phyloP scores from a whole-genome alignment of 225 moss, liverwort and hornwort genomes.

The Bryoerythrophyllum caledonicum region DNA sequence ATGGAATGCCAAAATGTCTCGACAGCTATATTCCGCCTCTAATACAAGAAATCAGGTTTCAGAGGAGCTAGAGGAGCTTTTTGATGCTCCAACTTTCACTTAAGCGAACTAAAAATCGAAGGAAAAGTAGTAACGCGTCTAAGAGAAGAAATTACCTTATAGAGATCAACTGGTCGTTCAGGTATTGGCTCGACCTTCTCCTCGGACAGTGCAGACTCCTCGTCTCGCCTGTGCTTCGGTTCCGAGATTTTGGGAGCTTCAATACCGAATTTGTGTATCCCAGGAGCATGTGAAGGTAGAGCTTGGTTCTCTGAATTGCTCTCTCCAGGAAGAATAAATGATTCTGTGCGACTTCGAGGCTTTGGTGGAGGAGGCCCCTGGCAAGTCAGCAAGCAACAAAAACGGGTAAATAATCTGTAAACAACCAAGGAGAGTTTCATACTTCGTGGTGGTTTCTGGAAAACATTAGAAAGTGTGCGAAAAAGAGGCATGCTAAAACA shows the following conservation, averaged over 20 bases:
- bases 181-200: conserved; percentile 47
- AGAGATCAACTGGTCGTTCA: conserved; percentile 80
- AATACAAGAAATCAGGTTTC: neutral
- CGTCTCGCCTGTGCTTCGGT: conserved; percentile 13
- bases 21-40: neutral
- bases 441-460: conserved; percentile 12
- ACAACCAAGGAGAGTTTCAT: conserved; percentile 12
- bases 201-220: conserved; percentile 28
- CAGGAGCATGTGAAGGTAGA: conserved; percentile 25
- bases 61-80: neutral
- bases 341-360: conserved; percentile 72
- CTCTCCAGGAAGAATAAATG: conserved; percentile 56
- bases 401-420: neutral
- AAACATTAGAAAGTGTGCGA: conserved; percentile 12
- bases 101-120: neutral
- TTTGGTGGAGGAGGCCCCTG: conserved; percentile 64
- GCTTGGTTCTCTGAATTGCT: conserved; percentile 37
- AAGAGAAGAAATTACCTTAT: conserved; percentile 58
- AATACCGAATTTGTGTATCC: conserved; percentile 11
- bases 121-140: neutral
- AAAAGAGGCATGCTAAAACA: neutral
- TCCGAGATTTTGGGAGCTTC: conserved; percentile 12
- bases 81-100: conserved; percentile 16
- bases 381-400: conserved; percentile 24
- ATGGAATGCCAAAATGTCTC: neutral